Percentiles rank a stretch among this genome's conserved stretches.
Evolutionary conservation across 2,329 filamentous ascomycete genomes (phyloP).

Genomic region (Magnaporthiopsis poae): DNA sequence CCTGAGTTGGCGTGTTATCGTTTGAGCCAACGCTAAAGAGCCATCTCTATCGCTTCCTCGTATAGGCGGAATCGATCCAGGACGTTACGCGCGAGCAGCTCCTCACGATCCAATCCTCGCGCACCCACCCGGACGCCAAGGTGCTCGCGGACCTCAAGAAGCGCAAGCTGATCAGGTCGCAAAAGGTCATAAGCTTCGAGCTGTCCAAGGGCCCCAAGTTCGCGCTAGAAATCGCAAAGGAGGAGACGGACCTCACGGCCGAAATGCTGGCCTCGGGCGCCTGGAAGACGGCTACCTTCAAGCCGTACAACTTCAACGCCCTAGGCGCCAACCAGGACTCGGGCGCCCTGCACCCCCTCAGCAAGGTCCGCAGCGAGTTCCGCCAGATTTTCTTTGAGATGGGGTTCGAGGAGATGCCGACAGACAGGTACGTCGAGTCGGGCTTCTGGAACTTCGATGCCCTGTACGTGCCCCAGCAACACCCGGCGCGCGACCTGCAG

Average conservation of each 20-base stretch:
- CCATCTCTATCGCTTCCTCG: not conserved
- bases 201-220: constrained; percentile 81
- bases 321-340: constrained; percentile 52
- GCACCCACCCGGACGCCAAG: constrained; percentile 63
- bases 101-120: constrained; percentile 58
- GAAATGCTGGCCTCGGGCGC: constrained; percentile 82
- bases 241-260: constrained; percentile 87
- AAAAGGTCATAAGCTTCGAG: constrained; percentile 78
- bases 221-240: constrained; percentile 76
- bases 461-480: constrained; percentile 93
- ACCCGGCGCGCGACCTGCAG: constrained; percentile 91
- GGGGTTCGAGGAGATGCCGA: constrained; percentile 98
- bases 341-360: constrained; percentile 60
- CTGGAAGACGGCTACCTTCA: constrained; percentile 89
- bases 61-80: constrained; percentile 59
- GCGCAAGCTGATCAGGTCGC: constrained; percentile 74
- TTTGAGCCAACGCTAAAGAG: not conserved
- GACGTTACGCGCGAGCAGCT: constrained; percentile 73
- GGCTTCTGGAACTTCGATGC: constrained; percentile 99
- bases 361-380: constrained; percentile 93
- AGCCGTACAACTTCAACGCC: constrained; percentile 50
- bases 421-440: constrained; percentile 84
- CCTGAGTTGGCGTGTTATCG: not conserved
- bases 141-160: constrained; percentile 75
- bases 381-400: constrained; percentile 98